These are phyloP conservation scores for Geranium rotundifolium DNA, from an alignment of 345 rosid genomes.

Conservation along the genomic window DNA sequence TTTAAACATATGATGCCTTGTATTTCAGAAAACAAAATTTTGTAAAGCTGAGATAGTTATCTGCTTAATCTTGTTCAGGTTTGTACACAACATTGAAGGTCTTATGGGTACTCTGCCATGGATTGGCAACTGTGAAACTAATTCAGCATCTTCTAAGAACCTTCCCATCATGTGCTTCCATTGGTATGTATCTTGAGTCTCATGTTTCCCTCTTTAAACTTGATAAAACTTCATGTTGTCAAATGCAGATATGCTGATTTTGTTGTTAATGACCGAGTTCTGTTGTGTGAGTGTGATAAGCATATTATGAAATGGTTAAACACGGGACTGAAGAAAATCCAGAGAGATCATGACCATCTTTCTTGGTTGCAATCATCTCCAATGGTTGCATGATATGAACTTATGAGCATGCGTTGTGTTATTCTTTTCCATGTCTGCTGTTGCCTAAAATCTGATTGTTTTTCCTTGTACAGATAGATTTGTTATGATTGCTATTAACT, in stretches of 20 bases:
- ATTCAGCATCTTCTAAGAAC: slow-evolving; percentile 58
- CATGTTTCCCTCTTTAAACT: not conserved
- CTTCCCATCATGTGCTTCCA: slow-evolving; percentile 75
- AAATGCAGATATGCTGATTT: not conserved
- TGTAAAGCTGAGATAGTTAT: slow-evolving; percentile 1
- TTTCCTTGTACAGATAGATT: not conserved
- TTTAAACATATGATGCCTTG: not conserved
- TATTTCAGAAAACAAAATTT: not conserved
- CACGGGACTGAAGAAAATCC: not conserved
- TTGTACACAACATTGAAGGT: slow-evolving; percentile 38
- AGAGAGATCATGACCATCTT: not conserved
- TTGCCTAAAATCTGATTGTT: not conserved
- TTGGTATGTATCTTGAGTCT: slow-evolving; percentile 43
- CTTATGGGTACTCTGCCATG: slow-evolving; percentile 69
- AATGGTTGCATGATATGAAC: not conserved
- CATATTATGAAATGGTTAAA: not conserved
- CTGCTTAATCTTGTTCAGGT: slow-evolving; percentile 29
- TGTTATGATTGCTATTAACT: not conserved
- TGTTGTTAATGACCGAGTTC: not conserved
- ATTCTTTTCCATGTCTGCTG: not conserved
- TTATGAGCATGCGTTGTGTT: not conserved
- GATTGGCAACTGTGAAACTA: slow-evolving; percentile 52
- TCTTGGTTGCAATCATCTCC: not conserved
- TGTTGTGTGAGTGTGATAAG: not conserved
- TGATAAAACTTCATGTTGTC: not conserved